Evolutionary conservation across 768 basidiomycete species (phyloP), one percentile per base, ranked within the genome.

Genomic region (Rhizopogon vulgaris): DNA sequence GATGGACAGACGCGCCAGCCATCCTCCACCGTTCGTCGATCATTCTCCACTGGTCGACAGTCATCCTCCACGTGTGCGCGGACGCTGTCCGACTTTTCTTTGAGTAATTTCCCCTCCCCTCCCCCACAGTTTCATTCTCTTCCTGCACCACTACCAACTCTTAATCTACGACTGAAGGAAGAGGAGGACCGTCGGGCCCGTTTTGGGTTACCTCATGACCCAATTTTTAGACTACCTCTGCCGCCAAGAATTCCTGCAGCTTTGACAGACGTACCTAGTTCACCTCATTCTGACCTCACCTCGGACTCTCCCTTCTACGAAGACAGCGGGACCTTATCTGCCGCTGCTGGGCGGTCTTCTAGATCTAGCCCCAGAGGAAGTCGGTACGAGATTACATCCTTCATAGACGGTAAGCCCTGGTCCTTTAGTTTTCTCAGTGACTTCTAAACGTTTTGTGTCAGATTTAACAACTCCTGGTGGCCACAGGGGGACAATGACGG

Each of bases 331-430:
- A 17, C 42, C 6, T 38, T 60, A 38, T 42, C 57, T 43, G 38
- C 41, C 3, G 51, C 56, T n/a, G 54, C 58, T 9, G 55, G 57
- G 37, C 56, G 55, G 38, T 41, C 46, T 39, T 49, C 56, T 18
- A 64, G 69, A 51, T 61, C 66, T 43, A 67, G 71, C 40, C 79
- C 80, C n/a, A 66, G 60, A 10, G 80, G 71, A 12, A 83, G 77
- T 0, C 79, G 77, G 52, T 86, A 81, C 59, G 85, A 87, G 52
- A 83, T 87, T 17, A 88, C 85, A 14, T 87, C 86, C 1, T 87
- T 88, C 61, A 85, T 88, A 56, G 80, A 69, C 39, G 64, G 78
- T 77, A 52, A 53, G 76, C 57, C 48, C 57, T 32, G 4, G 37
- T 18, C 4, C 37, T 32, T 40, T 30, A 1, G 48, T 39, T 25